A percentile compares a stretch with the other conserved stretches of the same genome.
Evolutionary conservation across 176 grass and related monocot genomes (phyloP).

Genomic region (Elymus sibiricus): DNA sequence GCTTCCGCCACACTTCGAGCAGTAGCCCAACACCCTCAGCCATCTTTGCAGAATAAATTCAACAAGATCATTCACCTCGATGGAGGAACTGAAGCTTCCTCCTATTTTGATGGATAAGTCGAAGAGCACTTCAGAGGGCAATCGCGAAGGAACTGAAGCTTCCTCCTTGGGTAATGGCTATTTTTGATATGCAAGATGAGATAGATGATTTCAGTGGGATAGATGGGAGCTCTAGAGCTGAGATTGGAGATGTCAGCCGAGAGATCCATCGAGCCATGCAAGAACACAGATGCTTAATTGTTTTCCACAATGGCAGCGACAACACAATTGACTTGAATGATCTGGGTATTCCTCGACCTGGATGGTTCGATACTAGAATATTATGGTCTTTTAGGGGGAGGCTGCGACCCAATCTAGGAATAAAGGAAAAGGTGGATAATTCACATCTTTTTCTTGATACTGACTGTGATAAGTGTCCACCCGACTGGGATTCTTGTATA

Average conservation of each 20-base stretch:
- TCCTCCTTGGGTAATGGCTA: too few relatives aligned
- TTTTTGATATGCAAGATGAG: too few relatives aligned
- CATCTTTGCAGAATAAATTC: too few relatives aligned
- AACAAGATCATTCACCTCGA: too few relatives aligned
- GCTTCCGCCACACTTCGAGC: too few relatives aligned
- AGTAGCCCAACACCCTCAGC: too few relatives aligned
- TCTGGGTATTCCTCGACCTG: background rate
- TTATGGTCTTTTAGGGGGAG: background rate
- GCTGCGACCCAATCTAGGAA: background rate
- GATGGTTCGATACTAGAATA: background rate
- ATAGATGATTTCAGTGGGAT: too few relatives aligned
- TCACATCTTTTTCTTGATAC: background rate
- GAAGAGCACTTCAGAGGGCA: too few relatives aligned
- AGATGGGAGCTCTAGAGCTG: background rate
- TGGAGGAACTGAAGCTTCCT: too few relatives aligned
- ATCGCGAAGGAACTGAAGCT: too few relatives aligned
- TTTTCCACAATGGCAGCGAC: background rate
- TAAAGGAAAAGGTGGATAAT: fast-evolving
- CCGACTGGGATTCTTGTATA: background rate
- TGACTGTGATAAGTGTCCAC: too few relatives aligned
- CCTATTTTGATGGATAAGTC: too few relatives aligned
- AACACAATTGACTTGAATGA: background rate
- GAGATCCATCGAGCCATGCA: background rate
- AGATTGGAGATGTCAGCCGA: background rate
- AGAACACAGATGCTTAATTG: background rate